Base-by-base conservation (phyloP, 2,329 filamentous ascomycete genomes). In the Aspergillus calidoustus region DNA sequence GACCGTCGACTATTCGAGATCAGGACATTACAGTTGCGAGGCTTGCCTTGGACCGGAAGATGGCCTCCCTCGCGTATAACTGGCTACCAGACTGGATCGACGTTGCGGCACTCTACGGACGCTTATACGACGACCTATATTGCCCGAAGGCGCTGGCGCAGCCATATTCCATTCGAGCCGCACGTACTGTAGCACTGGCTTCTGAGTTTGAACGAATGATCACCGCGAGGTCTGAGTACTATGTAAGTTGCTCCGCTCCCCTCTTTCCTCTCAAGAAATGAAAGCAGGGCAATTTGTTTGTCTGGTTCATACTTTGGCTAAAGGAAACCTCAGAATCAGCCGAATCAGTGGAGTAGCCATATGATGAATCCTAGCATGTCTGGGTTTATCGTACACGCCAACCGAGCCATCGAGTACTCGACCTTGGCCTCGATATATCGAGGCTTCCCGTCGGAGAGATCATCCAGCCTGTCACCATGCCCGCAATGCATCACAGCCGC, bases 11-110 rank as follows among this genome's bases (percentile, higher is more conserved):
- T 17, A 61, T 66, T 23, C 28, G 56, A 53, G 61, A 64, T n/a
- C 48, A 58, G 25, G 64, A 64, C 38, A 62, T 66, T n/a, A 61
- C 61, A 1, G 15, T 62, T 4, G 50, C 61, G 1, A 51, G 49
- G 44, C 43, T 55, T 2, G 7, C 23, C n/a, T 5, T 65, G 4
- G 52, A 63, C 13, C 60, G 56, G 46, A 52, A 41, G 3, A 58
- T 52, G 43, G 30, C 55, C 19, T 61, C 64, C 11, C 50, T 66
- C 0, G 13, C 55, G 1, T 38, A 52, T 23, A 61, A 59, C 47
- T 43, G 52, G 46, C 7, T 60, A 6, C 64, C 64, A 4, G 57
- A 59, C 31, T 68, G 66, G 60, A 63, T 68, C 54, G 57, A 64
- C 31, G 28, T 65, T 8, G 64, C 66, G 0, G 57, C 44, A 31